Base-by-base conservation (phyloP, 2,329 filamentous ascomycete species). In the Massarina eburnea region DNA sequence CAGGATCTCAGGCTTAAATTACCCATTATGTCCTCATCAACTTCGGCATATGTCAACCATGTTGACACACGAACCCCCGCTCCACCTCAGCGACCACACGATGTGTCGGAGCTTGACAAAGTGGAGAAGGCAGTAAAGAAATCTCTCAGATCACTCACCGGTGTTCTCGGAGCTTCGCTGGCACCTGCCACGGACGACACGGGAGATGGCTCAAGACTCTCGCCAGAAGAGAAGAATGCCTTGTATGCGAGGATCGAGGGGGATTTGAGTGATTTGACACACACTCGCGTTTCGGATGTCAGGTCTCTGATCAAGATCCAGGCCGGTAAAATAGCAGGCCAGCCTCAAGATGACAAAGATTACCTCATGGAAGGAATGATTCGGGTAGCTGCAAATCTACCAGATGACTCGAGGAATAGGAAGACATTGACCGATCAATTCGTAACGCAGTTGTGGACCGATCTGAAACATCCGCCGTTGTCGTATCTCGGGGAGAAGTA, bases 341-440 rank as follows among this genome's bases (percentile, higher is more conserved):
- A 80, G 33, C 75, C 76, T 7, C 67, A 81, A 14, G 74, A 88
- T 56, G 84, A 88, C 58, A 84, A 80, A 61, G 76, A 76, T 1
- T 83, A 83, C 57, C 68, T 81, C 10, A 83, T 83, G 80, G 81
- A 84, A 58, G 71, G 74, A 19, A 61, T 83, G 46, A 77, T 84
- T 39, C 69, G 76, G 48, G 68, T 71, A n/a, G 74, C 73, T 17
- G 64, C 73, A 12, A 64, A 63, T 8, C 58, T 77, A 6, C 73
- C 74, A 2, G 68, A 74, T 41, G 67, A 63, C 9, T 70, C 68
- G 1, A 60, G 57, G 40, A 61, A 68, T 18, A 58, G 71, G 33
- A 68, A 70, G 2, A 70, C 60, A 8, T 55, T 78, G 22, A 78
- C 76, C 3, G 57, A 72, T 29, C 57, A 52, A 3, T 76, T 78